Conservation (phyloP, 495 filamentous ascomycete species). For the Hypomontagnella submonticulosa region DNA sequence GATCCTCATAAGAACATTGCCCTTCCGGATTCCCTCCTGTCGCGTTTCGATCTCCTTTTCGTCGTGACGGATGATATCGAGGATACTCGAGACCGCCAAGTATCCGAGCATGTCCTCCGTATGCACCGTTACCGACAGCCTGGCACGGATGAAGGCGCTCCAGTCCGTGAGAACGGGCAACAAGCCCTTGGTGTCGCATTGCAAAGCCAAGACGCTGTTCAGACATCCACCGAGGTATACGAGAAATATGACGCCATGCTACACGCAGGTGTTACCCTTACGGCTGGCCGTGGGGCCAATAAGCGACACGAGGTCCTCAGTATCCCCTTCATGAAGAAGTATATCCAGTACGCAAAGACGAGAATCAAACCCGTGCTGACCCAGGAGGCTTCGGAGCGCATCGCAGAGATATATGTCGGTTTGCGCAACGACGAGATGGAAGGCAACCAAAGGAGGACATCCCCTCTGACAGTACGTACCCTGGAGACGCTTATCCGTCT, state of each 20-base stretch:
- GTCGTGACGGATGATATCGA: conserved; percentile 99
- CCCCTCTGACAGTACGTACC: conserved; percentile 95
- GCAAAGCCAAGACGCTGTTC: conserved; percentile 76
- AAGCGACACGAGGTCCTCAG: conserved; percentile 91
- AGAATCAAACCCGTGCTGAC: conserved; percentile 91
- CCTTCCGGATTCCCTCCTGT: conserved; percentile 94
- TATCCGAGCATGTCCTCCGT: conserved; percentile 96
- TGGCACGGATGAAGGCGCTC: conserved; percentile 93
- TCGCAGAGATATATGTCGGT: conserved; percentile 90
- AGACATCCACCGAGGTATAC: conserved; percentile 84
- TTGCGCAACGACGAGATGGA: conserved; percentile 96
- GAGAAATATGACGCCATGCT: conserved; percentile 98
- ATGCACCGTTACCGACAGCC: conserved; percentile 98
- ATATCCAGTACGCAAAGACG: conserved; percentile 97
- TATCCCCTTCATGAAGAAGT: conserved; percentile 99
- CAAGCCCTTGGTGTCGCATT: conserved; percentile 92
- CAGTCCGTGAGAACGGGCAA: conserved; percentile 86
- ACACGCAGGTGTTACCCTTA: conserved; percentile 87
- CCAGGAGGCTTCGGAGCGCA: conserved; percentile 91
- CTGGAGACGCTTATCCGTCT: conserved; percentile 97
- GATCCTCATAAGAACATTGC: conserved; percentile 99
- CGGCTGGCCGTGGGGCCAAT: conserved; percentile 73
- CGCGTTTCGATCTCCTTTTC: conserved; percentile 98
- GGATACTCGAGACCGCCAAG: conserved; percentile 85
- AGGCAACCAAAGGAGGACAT: conserved; percentile 91